phyloP scores from a whole-genome alignment of 352 stramenopile species.

The Pythium sukuiense region DNA sequence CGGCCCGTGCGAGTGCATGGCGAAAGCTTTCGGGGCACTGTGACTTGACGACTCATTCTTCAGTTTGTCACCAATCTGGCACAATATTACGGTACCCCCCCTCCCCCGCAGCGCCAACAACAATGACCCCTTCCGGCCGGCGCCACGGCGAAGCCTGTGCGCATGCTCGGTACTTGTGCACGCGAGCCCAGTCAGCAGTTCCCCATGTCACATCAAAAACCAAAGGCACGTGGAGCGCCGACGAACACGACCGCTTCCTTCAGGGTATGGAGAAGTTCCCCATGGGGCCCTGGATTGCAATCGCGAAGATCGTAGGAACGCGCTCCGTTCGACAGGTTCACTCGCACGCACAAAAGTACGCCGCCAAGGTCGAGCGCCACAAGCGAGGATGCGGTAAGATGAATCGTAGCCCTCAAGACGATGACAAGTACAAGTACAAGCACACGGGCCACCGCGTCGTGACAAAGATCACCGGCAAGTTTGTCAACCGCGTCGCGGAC shows the following conservation, averaged over 20 bases:
- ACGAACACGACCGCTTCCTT: constrained; percentile 71
- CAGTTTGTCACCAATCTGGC: background rate
- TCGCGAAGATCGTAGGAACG: constrained; percentile 61
- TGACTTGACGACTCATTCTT: no score
- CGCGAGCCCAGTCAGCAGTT: background rate
- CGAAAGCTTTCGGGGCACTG: no score
- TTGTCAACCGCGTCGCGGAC: background rate
- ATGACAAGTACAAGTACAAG: background rate
- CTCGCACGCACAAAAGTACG: constrained; percentile 71
- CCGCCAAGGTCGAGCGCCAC: constrained; percentile 69
- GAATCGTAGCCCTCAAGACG: constrained; percentile 31
- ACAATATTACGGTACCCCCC: no score
- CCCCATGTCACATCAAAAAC: no score
- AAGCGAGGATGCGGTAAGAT: constrained; percentile 56
- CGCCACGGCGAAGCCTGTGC: no score
- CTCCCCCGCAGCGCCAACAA: background rate
- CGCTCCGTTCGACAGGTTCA: constrained; percentile 66
- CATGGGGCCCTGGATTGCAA: constrained; percentile 65
- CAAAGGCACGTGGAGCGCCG: constrained; percentile 44
- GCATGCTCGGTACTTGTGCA: background rate
- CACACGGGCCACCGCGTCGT: constrained; percentile 13
- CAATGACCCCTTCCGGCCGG: background rate
- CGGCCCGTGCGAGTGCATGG: no score
- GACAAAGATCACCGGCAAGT: constrained; percentile 10
- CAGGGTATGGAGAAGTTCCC: constrained; percentile 59